These are phyloP conservation scores for Dalbergia cochinchinensis DNA, from an alignment of 306 rosid species.

Conservation along the genomic window DNA sequence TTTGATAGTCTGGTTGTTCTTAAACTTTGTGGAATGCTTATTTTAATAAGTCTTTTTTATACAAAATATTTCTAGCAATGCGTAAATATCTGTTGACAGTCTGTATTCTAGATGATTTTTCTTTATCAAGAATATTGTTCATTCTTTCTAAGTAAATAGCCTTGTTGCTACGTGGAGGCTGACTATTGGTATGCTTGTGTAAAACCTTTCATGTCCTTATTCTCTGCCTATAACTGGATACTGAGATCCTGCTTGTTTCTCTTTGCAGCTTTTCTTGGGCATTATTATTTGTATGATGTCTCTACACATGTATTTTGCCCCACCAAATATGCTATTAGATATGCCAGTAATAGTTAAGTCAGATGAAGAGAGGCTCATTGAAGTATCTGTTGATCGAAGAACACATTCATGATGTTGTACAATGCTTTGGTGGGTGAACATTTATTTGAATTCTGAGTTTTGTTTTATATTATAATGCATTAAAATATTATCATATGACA, in stretches of 20 bases:
- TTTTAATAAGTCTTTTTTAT: conserved; percentile 10
- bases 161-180: conserved; percentile 13
- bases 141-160: conserved; percentile 25
- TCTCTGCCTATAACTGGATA: conserved; percentile 24
- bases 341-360: conserved; percentile 67
- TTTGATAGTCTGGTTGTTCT: conserved; percentile 26
- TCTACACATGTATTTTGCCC: conserved; percentile 95
- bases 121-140: conserved; percentile 16
- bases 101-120: conserved; percentile 13
- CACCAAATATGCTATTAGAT: conserved; percentile 75
- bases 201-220: conserved; percentile 26
- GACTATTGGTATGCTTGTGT: conserved; percentile 32
- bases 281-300: conserved; percentile 91
- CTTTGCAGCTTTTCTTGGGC: conserved; percentile 88
- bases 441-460: conserved; percentile 13
- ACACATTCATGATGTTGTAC: conserved; percentile 60
- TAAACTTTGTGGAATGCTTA: conserved; percentile 14
- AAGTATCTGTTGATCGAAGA: conserved; percentile 70
- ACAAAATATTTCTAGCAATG: conserved; percentile 4
- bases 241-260: conserved; percentile 37
- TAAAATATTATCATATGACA: conserved; percentile 9
- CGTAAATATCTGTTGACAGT: not conserved
- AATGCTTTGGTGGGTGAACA: conserved; percentile 44
- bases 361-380: conserved; percentile 70
- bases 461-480: conserved; percentile 11